Percentiles rank a stretch among this genome's conserved stretches.
These are phyloP conservation scores for Globisporangium irregulare DNA, from an alignment of 352 stramenopile species.

Conservation along the genomic window DNA sequence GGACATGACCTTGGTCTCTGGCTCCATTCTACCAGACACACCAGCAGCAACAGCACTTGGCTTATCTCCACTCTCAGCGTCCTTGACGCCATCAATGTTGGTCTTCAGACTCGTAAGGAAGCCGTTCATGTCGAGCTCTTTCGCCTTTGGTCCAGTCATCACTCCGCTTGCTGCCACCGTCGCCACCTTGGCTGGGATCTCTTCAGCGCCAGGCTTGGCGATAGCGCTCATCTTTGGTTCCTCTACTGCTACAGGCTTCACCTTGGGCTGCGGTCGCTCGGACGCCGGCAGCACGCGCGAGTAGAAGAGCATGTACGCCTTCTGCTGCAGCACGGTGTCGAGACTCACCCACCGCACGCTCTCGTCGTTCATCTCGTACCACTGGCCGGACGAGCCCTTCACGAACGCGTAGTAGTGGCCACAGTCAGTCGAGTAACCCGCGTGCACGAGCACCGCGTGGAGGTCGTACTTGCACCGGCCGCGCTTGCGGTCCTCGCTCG, in stretches of 20 bases:
- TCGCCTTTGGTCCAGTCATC: constrained; percentile 16
- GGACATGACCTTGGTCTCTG: constrained; percentile 9
- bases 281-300: constrained; percentile 55
- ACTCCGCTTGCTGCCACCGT: constrained; percentile 13
- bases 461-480: constrained; percentile 69
- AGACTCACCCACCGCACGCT: constrained; percentile 82
- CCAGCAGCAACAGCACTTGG: background rate
- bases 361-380: constrained; percentile 93
- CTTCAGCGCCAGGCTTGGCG: constrained; percentile 11
- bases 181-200: constrained; percentile 15
- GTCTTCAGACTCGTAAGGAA: constrained; percentile 68
- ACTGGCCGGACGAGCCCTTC: constrained; percentile 83
- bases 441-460: constrained; percentile 84
- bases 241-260: constrained; percentile 19
- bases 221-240: constrained; percentile 7
- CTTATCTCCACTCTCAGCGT: constrained; percentile 13
- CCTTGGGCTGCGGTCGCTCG: constrained; percentile 38
- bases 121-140: constrained; percentile 62
- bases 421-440: constrained; percentile 83
- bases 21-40: constrained; percentile 9
- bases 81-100: constrained; percentile 15
- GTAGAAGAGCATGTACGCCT: constrained; percentile 92
- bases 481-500: constrained; percentile 42
- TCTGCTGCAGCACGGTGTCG: constrained; percentile 85
- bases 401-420: constrained; percentile 92